Percentiles rank a stretch among this genome's conserved stretches.
phyloP scores from a whole-genome alignment of 495 filamentous ascomycete genomes.

The Tuber borchii region DNA sequence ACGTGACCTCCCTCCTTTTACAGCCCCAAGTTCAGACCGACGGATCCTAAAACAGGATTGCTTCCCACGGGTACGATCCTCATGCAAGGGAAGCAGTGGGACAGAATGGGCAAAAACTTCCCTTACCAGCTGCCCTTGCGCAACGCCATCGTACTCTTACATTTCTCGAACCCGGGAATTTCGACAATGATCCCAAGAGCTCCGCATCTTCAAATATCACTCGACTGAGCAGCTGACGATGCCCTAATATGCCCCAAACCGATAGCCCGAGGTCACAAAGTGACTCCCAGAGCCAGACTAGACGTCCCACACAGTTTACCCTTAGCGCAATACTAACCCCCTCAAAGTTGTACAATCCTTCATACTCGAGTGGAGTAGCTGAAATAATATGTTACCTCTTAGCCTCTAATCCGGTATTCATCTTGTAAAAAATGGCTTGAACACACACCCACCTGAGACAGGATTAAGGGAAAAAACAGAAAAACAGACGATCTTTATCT shows the following conservation, averaged over 20 bases:
- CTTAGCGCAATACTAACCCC: background rate
- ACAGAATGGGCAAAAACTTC: background rate
- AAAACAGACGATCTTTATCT: background rate
- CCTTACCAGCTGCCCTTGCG: background rate
- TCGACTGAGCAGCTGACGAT: background rate
- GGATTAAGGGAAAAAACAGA: background rate
- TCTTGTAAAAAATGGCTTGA: background rate
- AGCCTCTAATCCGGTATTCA: no score
- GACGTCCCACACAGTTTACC: background rate
- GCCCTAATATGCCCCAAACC: background rate
- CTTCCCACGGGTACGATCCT: background rate
- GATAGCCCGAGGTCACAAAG: background rate
- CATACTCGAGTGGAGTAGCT: no score
- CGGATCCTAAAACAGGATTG: background rate
- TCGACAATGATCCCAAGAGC: background rate
- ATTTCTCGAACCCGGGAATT: background rate
- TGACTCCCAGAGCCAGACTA: background rate
- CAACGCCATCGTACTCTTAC: background rate
- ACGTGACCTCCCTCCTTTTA: background rate
- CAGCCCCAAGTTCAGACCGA: background rate
- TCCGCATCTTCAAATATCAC: background rate
- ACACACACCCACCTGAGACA: background rate
- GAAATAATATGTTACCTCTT: background rate
- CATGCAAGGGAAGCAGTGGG: background rate
- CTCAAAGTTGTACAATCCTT: no score